These are phyloP conservation scores for Rhizopogon rudus DNA, from an alignment of 768 basidiomycete species.

Conservation along the genomic window DNA sequence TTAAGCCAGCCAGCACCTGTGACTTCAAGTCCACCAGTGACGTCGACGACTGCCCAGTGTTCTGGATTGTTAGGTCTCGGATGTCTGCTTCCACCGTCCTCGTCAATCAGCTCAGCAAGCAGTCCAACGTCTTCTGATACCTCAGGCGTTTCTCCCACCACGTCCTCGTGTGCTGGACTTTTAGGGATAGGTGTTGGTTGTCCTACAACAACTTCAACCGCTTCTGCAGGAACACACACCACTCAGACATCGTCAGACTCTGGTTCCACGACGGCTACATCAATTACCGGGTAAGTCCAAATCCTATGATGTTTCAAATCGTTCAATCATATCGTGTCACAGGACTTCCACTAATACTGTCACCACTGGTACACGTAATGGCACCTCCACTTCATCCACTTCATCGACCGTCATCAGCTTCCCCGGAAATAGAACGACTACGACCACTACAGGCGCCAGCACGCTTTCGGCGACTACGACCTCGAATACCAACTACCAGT, in stretches of 20 bases:
- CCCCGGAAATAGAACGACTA: slow-evolving; percentile 15
- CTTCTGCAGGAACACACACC: not conserved
- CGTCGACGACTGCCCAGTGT: slow-evolving; percentile 12
- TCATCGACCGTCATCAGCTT: slow-evolving; percentile 27
- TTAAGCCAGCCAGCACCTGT: not conserved
- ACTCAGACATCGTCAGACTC: not conserved
- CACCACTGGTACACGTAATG: not conserved
- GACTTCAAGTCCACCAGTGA: not conserved
- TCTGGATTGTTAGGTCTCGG: slow-evolving; percentile 10
- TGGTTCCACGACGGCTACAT: not conserved
- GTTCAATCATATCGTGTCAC: not conserved
- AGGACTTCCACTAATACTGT: not conserved
- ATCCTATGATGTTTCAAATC: not conserved
- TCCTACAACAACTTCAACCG: slow-evolving; percentile 7
- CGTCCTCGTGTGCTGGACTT: slow-evolving; percentile 5
- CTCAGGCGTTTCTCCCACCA: not conserved
- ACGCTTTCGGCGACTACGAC: slow-evolving; percentile 2
- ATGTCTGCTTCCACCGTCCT: slow-evolving; percentile 1
- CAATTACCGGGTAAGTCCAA: not conserved
- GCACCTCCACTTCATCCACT: slow-evolving; percentile 2
- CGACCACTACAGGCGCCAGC: slow-evolving; percentile 2
- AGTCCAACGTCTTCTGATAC: not conserved
- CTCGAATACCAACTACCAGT: slow-evolving; percentile 28
- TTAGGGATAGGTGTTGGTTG: slow-evolving; percentile 12
- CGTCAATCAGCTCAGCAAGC: not conserved